These are phyloP conservation scores for Talaromyces marneffei DNA, from an alignment of 2,329 filamentous ascomycete genomes.

Conservation along the genomic window DNA sequence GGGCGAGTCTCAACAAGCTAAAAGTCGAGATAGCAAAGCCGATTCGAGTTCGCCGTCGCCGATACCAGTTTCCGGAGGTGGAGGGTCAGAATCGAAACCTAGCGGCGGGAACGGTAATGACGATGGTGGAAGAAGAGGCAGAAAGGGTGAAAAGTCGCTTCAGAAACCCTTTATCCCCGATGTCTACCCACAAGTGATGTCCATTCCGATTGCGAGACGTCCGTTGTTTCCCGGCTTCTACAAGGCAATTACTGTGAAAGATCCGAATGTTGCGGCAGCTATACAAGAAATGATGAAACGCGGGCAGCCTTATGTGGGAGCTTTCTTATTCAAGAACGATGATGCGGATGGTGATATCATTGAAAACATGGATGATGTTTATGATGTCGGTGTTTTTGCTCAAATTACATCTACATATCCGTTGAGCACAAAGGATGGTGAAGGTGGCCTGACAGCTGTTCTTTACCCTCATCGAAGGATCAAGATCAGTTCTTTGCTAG, in stretches of 20 bases:
- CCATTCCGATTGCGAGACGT: constrained; percentile 88
- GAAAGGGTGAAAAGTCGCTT: constrained; percentile 67
- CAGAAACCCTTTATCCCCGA: constrained; percentile 88
- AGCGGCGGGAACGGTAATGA: constrained; percentile 52
- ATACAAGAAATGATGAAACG: constrained; percentile 96
- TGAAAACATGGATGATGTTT: constrained; percentile 80
- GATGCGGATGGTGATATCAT: constrained; percentile 91
- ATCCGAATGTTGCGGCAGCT: constrained; percentile 82
- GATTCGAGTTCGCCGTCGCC: constrained; percentile 46
- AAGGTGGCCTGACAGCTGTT: constrained; percentile 81
- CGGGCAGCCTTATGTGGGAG: constrained; percentile 93
- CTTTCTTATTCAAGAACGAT: constrained; percentile 95
- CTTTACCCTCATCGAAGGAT: constrained; percentile 95
- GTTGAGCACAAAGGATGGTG: constrained; percentile 53
- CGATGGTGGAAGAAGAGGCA: constrained; percentile 64
- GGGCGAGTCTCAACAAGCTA: constrained; percentile 29
- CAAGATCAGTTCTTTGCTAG: constrained; percentile 75
- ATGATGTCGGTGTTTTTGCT: constrained; percentile 94
- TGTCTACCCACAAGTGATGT: constrained; percentile 94
- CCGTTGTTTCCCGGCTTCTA: constrained; percentile 97
- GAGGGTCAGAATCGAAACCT: constrained; percentile 40
- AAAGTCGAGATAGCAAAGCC: constrained; percentile 40
- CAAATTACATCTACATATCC: constrained; percentile 97
- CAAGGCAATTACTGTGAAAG: constrained; percentile 94
- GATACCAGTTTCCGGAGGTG: constrained; percentile 32